Percentiles rank a stretch among this genome's conserved stretches.
Evolutionary conservation across 2,329 filamentous ascomycete species (phyloP).

Genomic region (Emergomyces pasteurianus): DNA sequence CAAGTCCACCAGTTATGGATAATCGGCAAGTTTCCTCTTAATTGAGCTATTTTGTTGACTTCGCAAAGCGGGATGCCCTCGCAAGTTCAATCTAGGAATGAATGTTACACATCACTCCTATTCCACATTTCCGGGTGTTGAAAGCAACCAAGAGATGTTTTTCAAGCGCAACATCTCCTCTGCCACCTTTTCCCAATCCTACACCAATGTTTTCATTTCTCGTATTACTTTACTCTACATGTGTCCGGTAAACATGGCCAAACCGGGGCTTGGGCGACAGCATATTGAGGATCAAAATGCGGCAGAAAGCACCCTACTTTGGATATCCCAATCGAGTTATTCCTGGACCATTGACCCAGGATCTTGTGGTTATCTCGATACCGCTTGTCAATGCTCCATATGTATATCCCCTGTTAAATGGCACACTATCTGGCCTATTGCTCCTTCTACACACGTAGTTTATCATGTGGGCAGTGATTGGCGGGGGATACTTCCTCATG

Average conservation of each 20-base stretch:
- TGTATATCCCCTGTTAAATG: neutral
- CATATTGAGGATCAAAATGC: constrained; percentile 38
- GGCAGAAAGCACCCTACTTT: constrained; percentile 39
- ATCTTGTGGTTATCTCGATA: constrained; percentile 47
- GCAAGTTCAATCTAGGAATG: no score
- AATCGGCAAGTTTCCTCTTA: no score
- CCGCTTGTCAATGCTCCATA: constrained; percentile 43
- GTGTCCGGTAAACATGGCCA: neutral
- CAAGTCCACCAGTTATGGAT: no score
- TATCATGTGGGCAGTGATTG: constrained; percentile 46
- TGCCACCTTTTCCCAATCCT: neutral
- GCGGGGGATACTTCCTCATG: constrained; percentile 37
- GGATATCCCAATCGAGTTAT: constrained; percentile 43
- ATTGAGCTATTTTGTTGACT: neutral
- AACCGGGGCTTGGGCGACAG: constrained; percentile 11
- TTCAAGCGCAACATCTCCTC: neutral
- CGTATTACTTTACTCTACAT: no score
- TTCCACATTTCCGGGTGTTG: neutral
- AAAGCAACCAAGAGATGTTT: no score
- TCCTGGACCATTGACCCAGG: constrained; percentile 48
- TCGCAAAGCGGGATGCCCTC: neutral
- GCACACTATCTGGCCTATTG: neutral
- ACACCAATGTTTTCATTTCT: neutral
- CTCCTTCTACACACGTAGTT: constrained; percentile 22
- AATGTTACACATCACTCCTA: neutral